phyloP scores from a whole-genome alignment of 352 stramenopile genomes.

The Peronosclerospora sorghi region DNA sequence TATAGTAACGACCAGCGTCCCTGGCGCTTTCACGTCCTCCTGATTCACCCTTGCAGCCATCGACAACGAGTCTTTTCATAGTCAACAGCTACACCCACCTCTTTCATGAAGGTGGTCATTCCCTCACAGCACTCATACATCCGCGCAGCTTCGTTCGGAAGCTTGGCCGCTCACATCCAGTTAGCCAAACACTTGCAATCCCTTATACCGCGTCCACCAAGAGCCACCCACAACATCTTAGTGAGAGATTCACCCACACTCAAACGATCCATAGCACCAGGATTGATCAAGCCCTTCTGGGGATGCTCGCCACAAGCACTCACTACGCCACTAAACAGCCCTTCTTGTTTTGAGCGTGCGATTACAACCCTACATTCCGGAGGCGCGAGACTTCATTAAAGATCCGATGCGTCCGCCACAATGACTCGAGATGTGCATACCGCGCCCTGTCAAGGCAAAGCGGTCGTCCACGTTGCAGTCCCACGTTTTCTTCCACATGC shows the following conservation, averaged over 20 bases:
- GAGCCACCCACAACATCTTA: slow-evolving; percentile 96
- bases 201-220: slow-evolving; percentile 81
- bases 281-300: slow-evolving; percentile 94
- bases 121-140: slow-evolving; percentile 98
- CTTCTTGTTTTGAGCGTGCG: slow-evolving; percentile 83
- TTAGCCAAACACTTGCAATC: slow-evolving; percentile 98
- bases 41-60: slow-evolving; percentile 94
- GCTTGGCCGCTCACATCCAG: slow-evolving; percentile 99
- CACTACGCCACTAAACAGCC: slow-evolving; percentile 89
- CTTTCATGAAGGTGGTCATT: slow-evolving; percentile 91
- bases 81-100: slow-evolving; percentile 94
- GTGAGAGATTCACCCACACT: slow-evolving; percentile 96
- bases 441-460: no score
- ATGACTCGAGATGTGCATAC: no score
- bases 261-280: slow-evolving; percentile 92
- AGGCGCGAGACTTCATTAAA: no score
- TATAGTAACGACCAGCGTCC: slow-evolving; percentile 95
- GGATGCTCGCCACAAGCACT: slow-evolving; percentile 95
- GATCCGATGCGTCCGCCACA: no score
- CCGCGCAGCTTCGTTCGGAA: slow-evolving; percentile 93
- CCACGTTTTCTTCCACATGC: no score
- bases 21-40: slow-evolving; percentile 96
- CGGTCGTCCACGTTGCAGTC: no score
- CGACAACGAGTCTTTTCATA: slow-evolving; percentile 98
- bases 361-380: no score